Conservation (phyloP, 441 rosid genomes). For the Omphalea diandra region DNA sequence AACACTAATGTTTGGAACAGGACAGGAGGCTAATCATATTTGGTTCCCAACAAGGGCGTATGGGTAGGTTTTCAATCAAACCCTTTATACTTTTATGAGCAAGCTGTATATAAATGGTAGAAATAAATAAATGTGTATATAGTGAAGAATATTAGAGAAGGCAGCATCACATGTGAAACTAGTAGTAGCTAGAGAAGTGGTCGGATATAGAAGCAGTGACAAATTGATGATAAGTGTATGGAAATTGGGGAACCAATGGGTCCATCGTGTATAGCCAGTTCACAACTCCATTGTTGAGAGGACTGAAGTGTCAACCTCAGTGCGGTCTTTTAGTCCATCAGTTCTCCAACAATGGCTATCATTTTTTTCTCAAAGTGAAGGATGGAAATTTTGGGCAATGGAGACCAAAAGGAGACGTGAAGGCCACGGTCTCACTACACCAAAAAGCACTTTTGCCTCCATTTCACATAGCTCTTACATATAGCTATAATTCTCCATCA, state of each 20-base stretch:
- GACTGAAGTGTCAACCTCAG: slow-evolving; percentile 52
- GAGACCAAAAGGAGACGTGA: slow-evolving; percentile 43
- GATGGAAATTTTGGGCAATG: slow-evolving; percentile 23
- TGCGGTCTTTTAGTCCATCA: slow-evolving; percentile 37
- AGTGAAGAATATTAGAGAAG: not conserved
- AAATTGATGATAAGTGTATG: slow-evolving; percentile 36
- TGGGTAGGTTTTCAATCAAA: slow-evolving; percentile 23
- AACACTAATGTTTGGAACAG: slow-evolving; percentile 14
- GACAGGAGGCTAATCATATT: slow-evolving; percentile 29
- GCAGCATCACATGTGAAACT: slow-evolving; percentile 33
- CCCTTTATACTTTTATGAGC: slow-evolving; percentile 16
- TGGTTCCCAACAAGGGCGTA: slow-evolving; percentile 29
- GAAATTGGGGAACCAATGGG: slow-evolving; percentile 46
- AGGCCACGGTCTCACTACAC: slow-evolving; percentile 36
- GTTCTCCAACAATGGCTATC: slow-evolving; percentile 42
- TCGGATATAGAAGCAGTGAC: slow-evolving; percentile 25
- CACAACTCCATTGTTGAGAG: slow-evolving; percentile 43
- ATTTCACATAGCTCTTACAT: too few species aligned
- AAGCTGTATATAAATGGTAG: slow-evolving; percentile 21
- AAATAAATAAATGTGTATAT: not conserved
- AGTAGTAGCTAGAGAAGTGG: slow-evolving; percentile 28
- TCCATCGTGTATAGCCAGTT: slow-evolving; percentile 32
- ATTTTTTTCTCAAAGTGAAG: slow-evolving; percentile 27
- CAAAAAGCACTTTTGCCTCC: slow-evolving; percentile 26
- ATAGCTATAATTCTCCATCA: too few species aligned